Evolutionary conservation across 495 filamentous ascomycete species (phyloP), one percentile per base, ranked within the genome.

Genomic region (Staphylotrichum tortipilum): DNA sequence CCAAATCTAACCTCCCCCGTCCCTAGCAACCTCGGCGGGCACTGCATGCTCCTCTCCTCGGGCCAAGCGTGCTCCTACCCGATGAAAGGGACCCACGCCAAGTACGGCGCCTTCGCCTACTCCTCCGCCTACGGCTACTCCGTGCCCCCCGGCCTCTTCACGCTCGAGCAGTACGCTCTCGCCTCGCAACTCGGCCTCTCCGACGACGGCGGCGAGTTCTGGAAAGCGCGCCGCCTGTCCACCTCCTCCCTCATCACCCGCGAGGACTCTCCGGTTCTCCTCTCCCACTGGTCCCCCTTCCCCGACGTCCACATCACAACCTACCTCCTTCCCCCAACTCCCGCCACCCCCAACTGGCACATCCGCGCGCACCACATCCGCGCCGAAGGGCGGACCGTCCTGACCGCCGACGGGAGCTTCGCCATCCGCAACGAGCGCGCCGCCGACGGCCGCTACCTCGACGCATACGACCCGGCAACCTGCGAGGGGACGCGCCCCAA

Each of bases 51-150:
- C 14, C 75, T 90, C 3, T 84, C 80, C 4, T 84, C 80, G 0
- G 86, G 86, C 12, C 85, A 89, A 56, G 82, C 80, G 29, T 89
- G 86, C 68, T 80, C 83, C 62, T 89, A 89, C 62, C 81, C 85
- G 0, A 78, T 89, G 65, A 84, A 82, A 62, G 85, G 82, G 19
- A 86, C 83, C 3, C 84, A 88, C 60, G 82, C 85, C 49, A 89
- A 89, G 57, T 90, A 90, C 65, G 86, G 86, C 17, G 76, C 79
- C 52, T 89, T 88, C 61, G 83, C 84, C 7, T 89, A 90, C 62
- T 82, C 77, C 43, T 79, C 79, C 43, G 75, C 81, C 0, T 89
- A 86, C 64, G 84, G 76, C 15, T 90, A 88, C 64, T 84, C 80
- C 3, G 84, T 88, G 12, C 83, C 85, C 0, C 85, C 83, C 0